Evolutionary conservation across 331 rosid genomes (phyloP).

Genomic region (Arachis monticola): DNA sequence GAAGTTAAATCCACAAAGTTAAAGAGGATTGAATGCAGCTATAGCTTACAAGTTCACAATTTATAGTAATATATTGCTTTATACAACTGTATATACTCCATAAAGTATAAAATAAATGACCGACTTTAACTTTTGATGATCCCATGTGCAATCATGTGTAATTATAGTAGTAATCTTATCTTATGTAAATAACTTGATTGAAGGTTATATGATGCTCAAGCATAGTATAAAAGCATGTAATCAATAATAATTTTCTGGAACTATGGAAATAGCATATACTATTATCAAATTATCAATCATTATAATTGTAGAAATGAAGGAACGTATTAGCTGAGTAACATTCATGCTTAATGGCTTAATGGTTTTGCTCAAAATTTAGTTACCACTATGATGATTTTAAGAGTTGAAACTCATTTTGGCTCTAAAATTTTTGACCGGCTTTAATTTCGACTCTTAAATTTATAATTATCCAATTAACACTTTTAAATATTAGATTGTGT

Average conservation of each 20-base stretch:
- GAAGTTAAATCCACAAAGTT: background rate
- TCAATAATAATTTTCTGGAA: constrained; percentile 1
- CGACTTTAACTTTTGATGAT: constrained; percentile 10
- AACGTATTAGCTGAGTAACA: background rate
- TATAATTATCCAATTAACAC: too few species aligned
- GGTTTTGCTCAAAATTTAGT: constrained; percentile 17
- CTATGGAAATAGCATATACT: background rate
- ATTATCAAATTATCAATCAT: constrained; percentile 32
- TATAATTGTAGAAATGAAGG: background rate
- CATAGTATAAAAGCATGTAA: constrained; percentile 10
- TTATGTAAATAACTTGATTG: constrained; percentile 29
- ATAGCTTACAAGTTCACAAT: background rate
- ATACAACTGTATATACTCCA: background rate
- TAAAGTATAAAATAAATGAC: background rate
- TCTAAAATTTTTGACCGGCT: too few species aligned
- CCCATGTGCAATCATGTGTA: constrained; percentile 5
- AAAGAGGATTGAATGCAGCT: background rate
- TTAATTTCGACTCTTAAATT: too few species aligned
- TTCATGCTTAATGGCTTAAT: background rate
- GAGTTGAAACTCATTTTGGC: too few species aligned
- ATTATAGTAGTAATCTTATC: constrained; percentile 5
- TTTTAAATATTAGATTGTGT: too few species aligned
- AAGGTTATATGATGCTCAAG: constrained; percentile 21
- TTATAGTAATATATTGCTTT: background rate
- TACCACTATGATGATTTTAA: constrained; percentile 33